Evolutionary conservation across 176 grass and related monocot genomes (phyloP), one percentile per base, ranked within the genome.

Genomic region (Musa beccarii): DNA sequence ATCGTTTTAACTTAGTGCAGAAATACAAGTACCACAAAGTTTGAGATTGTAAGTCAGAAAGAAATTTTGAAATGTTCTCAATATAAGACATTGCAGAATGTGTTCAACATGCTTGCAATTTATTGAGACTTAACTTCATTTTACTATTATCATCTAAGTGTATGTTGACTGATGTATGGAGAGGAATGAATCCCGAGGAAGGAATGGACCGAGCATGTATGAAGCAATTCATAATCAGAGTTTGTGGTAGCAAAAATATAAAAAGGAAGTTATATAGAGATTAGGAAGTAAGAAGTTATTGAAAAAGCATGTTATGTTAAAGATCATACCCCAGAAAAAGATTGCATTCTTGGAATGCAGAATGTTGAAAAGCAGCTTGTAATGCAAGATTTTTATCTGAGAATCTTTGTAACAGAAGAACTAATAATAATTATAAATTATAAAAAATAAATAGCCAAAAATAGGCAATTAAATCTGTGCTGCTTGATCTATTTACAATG

Each of bases 1-100:
- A 94, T 69, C 90, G 88, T 79, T 99, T 99, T 76, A 99, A 99
- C 79, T 81, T 99, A 25, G 82, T 92, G 51, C 91, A 99, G 85
- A 94, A 94, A 82, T 99, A 99, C 95, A 99, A 99, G 88, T 89
- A 94, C 77, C 86, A 99, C 84, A 94, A 68, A 75, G 91, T 91
- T 79, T 93, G 79, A 87, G 50, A 59, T 28, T 76, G 23, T 52
- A 83, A 81, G 74, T n/a, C 22, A 66, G 21, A 66, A 66, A 23
- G 17, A 66, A 66, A 28, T 66, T 13, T 24, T 12, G 23, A 26
- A 43, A 43, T 43, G 34, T 43, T 43, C 34, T 43, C 34, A 43
- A 43, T 13, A 4, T 23, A 65, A 8, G 7, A 65, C 10, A 9
- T 66, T 9, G 9, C 11, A 66, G 24, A 26, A 4, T n/a, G 57